A percentile compares a stretch with the other conserved stretches of the same genome.
phyloP scores from a whole-genome alignment of 257 asterid genomes.

The Penstemon barbatus region DNA sequence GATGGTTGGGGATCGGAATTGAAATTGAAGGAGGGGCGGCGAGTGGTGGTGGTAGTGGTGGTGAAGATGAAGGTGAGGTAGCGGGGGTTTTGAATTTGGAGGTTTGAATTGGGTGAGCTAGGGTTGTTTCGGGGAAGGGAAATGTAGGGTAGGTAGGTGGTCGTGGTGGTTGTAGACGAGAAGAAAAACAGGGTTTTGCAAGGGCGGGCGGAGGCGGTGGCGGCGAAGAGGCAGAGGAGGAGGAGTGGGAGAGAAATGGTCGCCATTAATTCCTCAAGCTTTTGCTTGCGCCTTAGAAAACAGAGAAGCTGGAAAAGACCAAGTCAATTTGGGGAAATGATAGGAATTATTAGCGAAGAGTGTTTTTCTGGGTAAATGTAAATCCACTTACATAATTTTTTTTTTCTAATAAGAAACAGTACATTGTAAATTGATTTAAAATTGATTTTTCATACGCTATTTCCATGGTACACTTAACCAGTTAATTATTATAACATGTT shows the following conservation, averaged over 20 bases:
- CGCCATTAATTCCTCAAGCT: slow-evolving; percentile 44
- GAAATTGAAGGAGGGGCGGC: slow-evolving; percentile 18
- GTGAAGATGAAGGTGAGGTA: slow-evolving; percentile 44
- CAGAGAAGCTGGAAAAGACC: neutral
- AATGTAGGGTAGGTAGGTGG: slow-evolving; percentile 30
- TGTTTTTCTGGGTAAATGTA: no score
- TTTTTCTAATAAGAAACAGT: no score
- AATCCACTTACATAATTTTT: no score
- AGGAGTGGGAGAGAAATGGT: slow-evolving; percentile 41
- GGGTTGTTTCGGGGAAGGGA: slow-evolving; percentile 30
- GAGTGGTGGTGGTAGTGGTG: slow-evolving; percentile 28
- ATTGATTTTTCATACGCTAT: no score
- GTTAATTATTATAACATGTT: no score
- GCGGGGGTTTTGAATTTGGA: slow-evolving; percentile 34
- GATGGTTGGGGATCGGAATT: slow-evolving; percentile 23
- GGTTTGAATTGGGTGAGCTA: slow-evolving; percentile 25
- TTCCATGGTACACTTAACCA: no score
- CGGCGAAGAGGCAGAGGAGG: slow-evolving; percentile 41
- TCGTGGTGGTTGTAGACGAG: slow-evolving; percentile 48
- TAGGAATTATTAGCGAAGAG: no score
- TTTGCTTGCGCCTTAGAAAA: neutral
- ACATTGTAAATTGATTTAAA: no score
- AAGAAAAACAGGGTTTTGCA: slow-evolving; percentile 73
- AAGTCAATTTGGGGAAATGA: neutral
- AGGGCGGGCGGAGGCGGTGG: slow-evolving; percentile 61